Evolutionary conservation across 2,329 filamentous ascomycete species (phyloP).

Genomic region (Penicillium sp.): DNA sequence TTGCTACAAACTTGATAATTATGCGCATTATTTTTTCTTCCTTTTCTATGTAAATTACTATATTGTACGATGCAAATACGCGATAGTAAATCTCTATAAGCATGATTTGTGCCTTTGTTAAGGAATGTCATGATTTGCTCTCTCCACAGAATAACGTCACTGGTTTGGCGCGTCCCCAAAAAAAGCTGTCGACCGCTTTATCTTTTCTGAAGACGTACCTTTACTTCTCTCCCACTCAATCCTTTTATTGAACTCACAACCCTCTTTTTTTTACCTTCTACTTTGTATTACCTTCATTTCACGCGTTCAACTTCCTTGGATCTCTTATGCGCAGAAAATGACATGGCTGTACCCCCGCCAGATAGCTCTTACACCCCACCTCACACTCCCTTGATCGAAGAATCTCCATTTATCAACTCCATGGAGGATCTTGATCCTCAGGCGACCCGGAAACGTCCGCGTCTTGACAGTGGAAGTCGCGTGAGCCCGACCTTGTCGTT

Average conservation of each 20-base stretch:
- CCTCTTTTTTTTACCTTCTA: slow-evolving; percentile 1
- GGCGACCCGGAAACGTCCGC: slow-evolving; percentile 47
- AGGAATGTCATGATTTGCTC: slow-evolving; percentile 2
- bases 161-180: slow-evolving; percentile 20
- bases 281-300: slow-evolving; percentile 3
- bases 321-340: slow-evolving; percentile 35
- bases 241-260: not conserved
- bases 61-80: not conserved
- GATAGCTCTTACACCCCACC: slow-evolving; percentile 45
- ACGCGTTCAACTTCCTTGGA: slow-evolving; percentile 3
- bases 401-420: slow-evolving; percentile 23
- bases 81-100: not conserved
- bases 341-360: slow-evolving; percentile 48
- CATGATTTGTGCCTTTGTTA: not conserved
- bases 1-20: not conserved
- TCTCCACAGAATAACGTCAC: slow-evolving; percentile 23
- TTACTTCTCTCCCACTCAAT: slow-evolving; percentile 1
- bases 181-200: slow-evolving; percentile 20
- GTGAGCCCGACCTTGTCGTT: slow-evolving; percentile 35
- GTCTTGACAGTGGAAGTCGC: slow-evolving; percentile 46
- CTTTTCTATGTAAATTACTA: not conserved
- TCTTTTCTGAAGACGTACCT: not conserved
- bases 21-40: not conserved
- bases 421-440: slow-evolving; percentile 43
- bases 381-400: slow-evolving; percentile 31